Evolutionary conservation across 2,329 filamentous ascomycete genomes (phyloP).

Genomic region (Trichoderma brevicompactum): DNA sequence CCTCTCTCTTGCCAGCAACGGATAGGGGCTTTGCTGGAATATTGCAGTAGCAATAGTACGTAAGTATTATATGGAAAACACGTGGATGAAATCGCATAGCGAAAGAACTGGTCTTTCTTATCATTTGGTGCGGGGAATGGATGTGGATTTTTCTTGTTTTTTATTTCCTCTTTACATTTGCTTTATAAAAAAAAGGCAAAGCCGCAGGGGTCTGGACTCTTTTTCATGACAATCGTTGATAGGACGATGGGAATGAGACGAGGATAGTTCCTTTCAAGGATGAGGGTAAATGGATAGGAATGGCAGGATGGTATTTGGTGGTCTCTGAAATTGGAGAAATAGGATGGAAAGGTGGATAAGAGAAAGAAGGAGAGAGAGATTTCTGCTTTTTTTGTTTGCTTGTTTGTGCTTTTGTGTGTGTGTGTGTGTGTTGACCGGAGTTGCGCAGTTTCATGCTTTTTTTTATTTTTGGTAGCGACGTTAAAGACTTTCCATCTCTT

Average conservation of each 20-base stretch:
- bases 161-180: slow-evolving; percentile 1
- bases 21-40: background rate
- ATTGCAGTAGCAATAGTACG: slow-evolving; percentile 23
- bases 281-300: background rate
- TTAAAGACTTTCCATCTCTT: slow-evolving; percentile 18
- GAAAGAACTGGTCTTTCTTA: slow-evolving; percentile 23
- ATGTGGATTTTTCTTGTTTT: background rate
- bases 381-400: background rate
- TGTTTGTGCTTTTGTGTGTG: background rate
- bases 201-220: background rate
- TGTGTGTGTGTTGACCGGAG: background rate
- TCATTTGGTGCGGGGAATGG: slow-evolving; percentile 1
- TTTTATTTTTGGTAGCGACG: background rate
- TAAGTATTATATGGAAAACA: slow-evolving; percentile 1
- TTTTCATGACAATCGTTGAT: slow-evolving; percentile 1
- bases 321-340: background rate
- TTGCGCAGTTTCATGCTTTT: slow-evolving; percentile 1
- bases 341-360: slow-evolving; percentile 17
- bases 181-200: background rate
- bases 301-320: background rate
- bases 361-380: slow-evolving; percentile 14
- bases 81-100: slow-evolving; percentile 27
- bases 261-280: background rate
- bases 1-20: slow-evolving; percentile 1
- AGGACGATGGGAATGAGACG: background rate